Base-by-base conservation (phyloP, 2,329 filamentous ascomycete genomes). In the Cryphonectria carpinicola region DNA sequence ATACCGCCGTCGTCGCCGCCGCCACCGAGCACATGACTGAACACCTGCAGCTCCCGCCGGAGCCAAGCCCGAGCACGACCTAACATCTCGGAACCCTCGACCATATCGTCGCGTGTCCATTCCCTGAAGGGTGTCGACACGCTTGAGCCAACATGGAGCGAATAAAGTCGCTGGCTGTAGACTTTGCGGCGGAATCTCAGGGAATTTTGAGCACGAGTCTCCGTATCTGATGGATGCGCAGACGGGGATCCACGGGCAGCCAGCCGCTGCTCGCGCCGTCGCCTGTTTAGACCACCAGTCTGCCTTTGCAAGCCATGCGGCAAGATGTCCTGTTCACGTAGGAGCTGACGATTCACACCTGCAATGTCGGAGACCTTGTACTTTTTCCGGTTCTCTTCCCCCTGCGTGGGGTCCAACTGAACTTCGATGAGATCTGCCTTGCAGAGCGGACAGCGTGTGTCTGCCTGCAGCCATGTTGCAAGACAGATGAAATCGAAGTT, bases 401-500 rank as follows among this genome's bases (percentile, higher is more conserved):
- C 81, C 28, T 86, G 83, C 25, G 80, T 79, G 75, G 89, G 88
- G 73, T 89, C 86, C 79, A 95, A 92, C 74, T 89, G 87, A 64
- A 97, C 89, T 32, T 87, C 84, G 7, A 78, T 76, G 49, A 90
- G 83, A 56, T 77, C 74, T 5, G 83, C 77, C 73, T 90, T 90
- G 88, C 95, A 98, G 67, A 98, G 84, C 25, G 95, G 95, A 77
- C 95, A 98, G 64, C 84, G 87, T 0, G 90, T 84, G 13, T 88
- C 87, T 73, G 92, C 85, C 75, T 94, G 87, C 6, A 97, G 84
- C 95, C 95, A 98, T 80, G 87, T 94, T 32, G 91, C 82, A 7
- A 97, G 87, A 79, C 95, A 98, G 17, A 93, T 80, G 77, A 94
- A 97, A 83, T 98, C 94, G 79, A 97, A 97, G 75, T 90, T 89